Evolutionary conservation across 345 rosid genomes (phyloP).

Genomic region (Eucalyptus victrix): DNA sequence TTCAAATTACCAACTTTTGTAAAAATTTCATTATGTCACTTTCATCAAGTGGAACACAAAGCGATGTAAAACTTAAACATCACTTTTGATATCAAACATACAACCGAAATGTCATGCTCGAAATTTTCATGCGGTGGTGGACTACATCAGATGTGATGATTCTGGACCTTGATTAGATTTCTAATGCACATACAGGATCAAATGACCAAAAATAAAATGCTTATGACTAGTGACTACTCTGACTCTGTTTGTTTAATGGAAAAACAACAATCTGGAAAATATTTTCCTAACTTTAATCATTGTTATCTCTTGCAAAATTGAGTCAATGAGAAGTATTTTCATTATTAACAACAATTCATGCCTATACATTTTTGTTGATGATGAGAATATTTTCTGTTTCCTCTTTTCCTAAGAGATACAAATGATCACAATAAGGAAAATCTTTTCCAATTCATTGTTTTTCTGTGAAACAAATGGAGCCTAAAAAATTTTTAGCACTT

Average conservation of each 20-base stretch:
- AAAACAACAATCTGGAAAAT: not conserved
- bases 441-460: not conserved
- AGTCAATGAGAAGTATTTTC: not conserved
- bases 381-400: not conserved
- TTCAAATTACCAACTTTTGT: not conserved
- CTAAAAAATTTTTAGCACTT: not conserved
- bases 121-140: not conserved
- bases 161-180: not conserved
- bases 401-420: not conserved
- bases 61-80: not conserved
- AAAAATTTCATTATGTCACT: not conserved
- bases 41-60: not conserved
- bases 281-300: not conserved
- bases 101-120: not conserved
- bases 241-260: not conserved
- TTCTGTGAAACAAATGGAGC: not conserved
- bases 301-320: not conserved
- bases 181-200: not conserved
- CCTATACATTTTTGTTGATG: not conserved
- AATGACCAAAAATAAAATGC: not conserved
- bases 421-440: not conserved
- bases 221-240: not conserved
- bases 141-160: not conserved
- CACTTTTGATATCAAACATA: not conserved
- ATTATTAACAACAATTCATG: not conserved